phyloP scores from a whole-genome alignment of 208 protist genomes.

The Trypanosoma rangeli region DNA sequence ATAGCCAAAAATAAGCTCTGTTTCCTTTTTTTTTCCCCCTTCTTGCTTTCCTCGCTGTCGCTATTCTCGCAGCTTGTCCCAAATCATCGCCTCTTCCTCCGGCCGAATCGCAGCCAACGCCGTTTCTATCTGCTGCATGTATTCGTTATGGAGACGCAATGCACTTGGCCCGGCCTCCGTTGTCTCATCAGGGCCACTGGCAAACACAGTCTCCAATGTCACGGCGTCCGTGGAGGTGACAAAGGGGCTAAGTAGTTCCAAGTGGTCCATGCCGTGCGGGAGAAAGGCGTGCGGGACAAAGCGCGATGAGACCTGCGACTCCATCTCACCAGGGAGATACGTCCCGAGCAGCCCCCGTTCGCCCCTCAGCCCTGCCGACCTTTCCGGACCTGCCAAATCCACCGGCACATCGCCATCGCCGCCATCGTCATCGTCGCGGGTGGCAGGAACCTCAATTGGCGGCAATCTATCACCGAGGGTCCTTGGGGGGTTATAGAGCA shows the following conservation, averaged over 20 bases:
- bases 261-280: conserved; percentile 60
- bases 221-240: conserved; percentile 38
- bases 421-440: background rate
- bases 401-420: background rate
- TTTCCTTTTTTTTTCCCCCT: background rate
- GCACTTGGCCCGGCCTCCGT: conserved; percentile 5
- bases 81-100: conserved; percentile 29
- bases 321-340: conserved; percentile 22
- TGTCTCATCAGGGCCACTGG: background rate
- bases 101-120: conserved; percentile 10
- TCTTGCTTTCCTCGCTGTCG: background rate
- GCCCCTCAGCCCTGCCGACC: background rate
- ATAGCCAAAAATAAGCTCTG: background rate
- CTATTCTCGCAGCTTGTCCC: conserved; percentile 25
- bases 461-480: conserved; percentile 12
- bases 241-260: conserved; percentile 51
- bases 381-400: background rate
- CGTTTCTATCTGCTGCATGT: conserved; percentile 40
- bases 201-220: conserved; percentile 23
- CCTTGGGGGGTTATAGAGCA: conserved; percentile 28
- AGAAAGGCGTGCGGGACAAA: conserved; percentile 71
- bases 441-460: background rate
- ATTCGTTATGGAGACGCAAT: conserved; percentile 40
- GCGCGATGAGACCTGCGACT: conserved; percentile 44
- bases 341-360: background rate